Base-by-base conservation (phyloP, 148 eudicot genomes). In the Fagopyrum esculentum region DNA sequence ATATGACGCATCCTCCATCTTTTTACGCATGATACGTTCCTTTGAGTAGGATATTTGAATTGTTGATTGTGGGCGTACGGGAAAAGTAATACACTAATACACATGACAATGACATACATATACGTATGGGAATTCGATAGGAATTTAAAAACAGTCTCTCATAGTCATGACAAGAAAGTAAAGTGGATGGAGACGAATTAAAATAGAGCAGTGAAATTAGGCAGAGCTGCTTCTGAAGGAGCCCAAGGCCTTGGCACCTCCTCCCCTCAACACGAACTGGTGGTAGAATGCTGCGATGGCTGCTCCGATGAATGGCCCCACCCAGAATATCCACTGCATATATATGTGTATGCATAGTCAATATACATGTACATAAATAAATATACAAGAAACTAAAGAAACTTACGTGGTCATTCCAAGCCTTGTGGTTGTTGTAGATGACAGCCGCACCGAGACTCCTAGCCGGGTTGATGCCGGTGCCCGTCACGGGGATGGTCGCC, bases 321-420 rank as follows among this genome's bases (percentile, higher is more conserved):
- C 87, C 89, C 87, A 86, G 73, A 86, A 86, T 7, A 86, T 79
- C 89, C 89, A 84, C 87, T 86, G 66, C 15, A 63, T 44, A 64
- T 60, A 75, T 19, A n/a, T 69, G 0, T 60, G 15, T 60, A 59
- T 13, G 4, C 29, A 69, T 1, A n/a, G 48, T 68, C 6, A 35
- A 40, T 35, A 9, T 22, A 68, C 9, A 68, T 68, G n/a, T 10
- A 29, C 12, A 30, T 22, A 22, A 22, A 66, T 13, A 6, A 43
- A 11, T 69, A 40, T 44, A 66, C 35, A 10, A 35, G 0, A 30
- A 55, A 13, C 1, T 26, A 22, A 30, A 45, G 5, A 16, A 73
- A 63, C 78, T 47, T 68, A 80, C 82, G 1, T 80, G 82, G 74
- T 83, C 72, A 61, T 22, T 17, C 82, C 82, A 79, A 2, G 71